Conservation (phyloP, 495 filamentous ascomycete species). For the Neurospora africana region DNA sequence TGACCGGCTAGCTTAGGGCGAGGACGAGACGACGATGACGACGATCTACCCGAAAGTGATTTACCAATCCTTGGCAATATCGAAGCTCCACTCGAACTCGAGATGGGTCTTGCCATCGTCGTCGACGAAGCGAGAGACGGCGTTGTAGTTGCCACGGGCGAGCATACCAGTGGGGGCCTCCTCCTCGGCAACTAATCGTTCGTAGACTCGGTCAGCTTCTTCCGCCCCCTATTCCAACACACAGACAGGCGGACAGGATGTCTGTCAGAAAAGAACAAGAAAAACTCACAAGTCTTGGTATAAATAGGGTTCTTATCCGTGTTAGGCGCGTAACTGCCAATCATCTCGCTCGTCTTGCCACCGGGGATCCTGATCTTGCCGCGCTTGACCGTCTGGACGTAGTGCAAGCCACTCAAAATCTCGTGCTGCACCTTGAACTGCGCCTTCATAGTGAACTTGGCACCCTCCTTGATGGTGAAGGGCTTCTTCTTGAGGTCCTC, state of each 20-base stretch:
- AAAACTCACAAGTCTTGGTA: slow-evolving; percentile 75
- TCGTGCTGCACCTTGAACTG: slow-evolving; percentile 93
- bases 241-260: too few species aligned
- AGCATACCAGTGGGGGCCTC: slow-evolving; percentile 86
- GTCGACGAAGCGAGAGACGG: slow-evolving; percentile 77
- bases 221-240: not conserved
- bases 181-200: slow-evolving; percentile 62
- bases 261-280: not conserved
- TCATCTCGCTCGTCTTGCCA: slow-evolving; percentile 92
- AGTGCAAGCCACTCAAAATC: slow-evolving; percentile 87
- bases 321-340: slow-evolving; percentile 87
- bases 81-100: slow-evolving; percentile 85
- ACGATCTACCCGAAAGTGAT: not conserved
- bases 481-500: slow-evolving; percentile 69
- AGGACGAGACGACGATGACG: not conserved
- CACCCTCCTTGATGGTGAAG: slow-evolving; percentile 94
- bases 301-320: slow-evolving; percentile 74
- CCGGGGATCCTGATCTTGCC: slow-evolving; percentile 59
- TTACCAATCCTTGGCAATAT: slow-evolving; percentile 92
- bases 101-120: slow-evolving; percentile 83
- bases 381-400: slow-evolving; percentile 84
- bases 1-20: not conserved
- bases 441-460: slow-evolving; percentile 83
- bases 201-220: not conserved
- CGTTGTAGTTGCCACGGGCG: slow-evolving; percentile 76